Base-by-base conservation (phyloP, 2,329 filamentous ascomycete genomes). In the Akanthomyces uredinophilus region DNA sequence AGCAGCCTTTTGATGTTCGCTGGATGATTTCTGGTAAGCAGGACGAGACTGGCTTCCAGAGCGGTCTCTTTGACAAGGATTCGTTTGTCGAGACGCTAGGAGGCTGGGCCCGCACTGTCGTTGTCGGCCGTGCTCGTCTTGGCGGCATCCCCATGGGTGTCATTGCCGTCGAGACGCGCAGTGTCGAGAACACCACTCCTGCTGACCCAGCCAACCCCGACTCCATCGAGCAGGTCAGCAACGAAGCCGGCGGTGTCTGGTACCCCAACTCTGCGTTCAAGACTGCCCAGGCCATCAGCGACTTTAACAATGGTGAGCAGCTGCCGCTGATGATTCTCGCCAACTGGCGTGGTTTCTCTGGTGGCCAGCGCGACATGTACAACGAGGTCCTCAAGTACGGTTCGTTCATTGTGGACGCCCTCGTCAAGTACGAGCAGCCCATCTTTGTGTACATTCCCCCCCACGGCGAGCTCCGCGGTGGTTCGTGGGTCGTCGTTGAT, bases 341-440 rank as follows among this genome's bases (percentile, higher is more conserved):
- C 79, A 99, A 99, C 85, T 99, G 95, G 95, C 89, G 95, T 87
- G 95, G 95, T 82, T 99, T 99, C 91, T 99, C 95, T 68, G 95
- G 95, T 82, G 95, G 95, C 67, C 95, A 99, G 80, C 92, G 94
- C 69, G 95, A 99, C 79, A 99, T 99, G 95, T 99, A 96, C 87
- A 97, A 98, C 81, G 95, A 99, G 80, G 95, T 99, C 18, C 87
- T 99, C 78, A 99, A 99, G 83, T 99, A 99, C 73, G 95, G 95
- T 73, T 97, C 94, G 20, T 98, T 95, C 84, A 99, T 99, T 73
- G 95, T 99, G 69, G 95, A 99, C 72, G 94, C 94, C 61, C 88
- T 99, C 53, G 92, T 96, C 83, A 96, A 97, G 80, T 99, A 92
- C 74, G 91, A 99, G 83, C 95, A 99, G 82, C 95, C 95, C 61